These are phyloP conservation scores for Coniochaeta sp. DNA, from an alignment of 2,329 filamentous ascomycete genomes.

Conservation along the genomic window DNA sequence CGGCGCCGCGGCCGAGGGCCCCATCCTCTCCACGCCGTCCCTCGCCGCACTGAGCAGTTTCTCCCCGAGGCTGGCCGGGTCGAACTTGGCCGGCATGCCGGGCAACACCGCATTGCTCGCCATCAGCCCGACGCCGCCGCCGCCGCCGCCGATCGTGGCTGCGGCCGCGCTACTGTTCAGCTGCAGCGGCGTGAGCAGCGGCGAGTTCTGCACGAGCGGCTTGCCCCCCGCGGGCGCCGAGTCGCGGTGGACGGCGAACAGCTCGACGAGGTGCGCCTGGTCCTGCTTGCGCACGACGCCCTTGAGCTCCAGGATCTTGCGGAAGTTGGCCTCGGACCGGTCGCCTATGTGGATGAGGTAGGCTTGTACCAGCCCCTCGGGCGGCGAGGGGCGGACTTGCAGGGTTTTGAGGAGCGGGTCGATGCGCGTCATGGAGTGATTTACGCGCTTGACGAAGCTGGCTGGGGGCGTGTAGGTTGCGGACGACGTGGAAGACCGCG, in stretches of 20 bases:
- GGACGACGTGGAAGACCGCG: conserved; percentile 16
- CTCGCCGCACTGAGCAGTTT: conserved; percentile 82
- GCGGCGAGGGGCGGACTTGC: conserved; percentile 84
- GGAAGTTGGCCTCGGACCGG: conserved; percentile 89
- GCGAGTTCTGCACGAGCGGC: conserved; percentile 61
- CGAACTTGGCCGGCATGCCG: conserved; percentile 55
- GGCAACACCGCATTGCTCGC: conserved; percentile 29
- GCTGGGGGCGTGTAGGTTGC: conserved; percentile 34
- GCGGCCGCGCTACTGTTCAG: conserved; percentile 22
- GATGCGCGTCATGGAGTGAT: conserved; percentile 74
- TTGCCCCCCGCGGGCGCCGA: conserved; percentile 53
- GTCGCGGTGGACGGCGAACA: conserved; percentile 77
- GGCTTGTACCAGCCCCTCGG: conserved; percentile 90
- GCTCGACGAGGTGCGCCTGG: conserved; percentile 73
- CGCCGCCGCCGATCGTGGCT: conserved; percentile 23
- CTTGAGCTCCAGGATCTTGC: conserved; percentile 92
- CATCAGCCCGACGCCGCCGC: conserved; percentile 25
- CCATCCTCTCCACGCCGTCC: conserved; percentile 74
- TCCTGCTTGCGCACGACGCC: conserved; percentile 74
- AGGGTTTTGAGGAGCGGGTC: conserved; percentile 93
- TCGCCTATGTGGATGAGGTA: conserved; percentile 97
- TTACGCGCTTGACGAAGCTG: conserved; percentile 80
- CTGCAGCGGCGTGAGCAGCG: conserved; percentile 63
- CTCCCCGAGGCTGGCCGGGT: conserved; percentile 75
- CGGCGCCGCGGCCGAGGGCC: conserved; percentile 40